phyloP scores from a whole-genome alignment of 305 asterid genomes.

The Solanum chacoense region DNA sequence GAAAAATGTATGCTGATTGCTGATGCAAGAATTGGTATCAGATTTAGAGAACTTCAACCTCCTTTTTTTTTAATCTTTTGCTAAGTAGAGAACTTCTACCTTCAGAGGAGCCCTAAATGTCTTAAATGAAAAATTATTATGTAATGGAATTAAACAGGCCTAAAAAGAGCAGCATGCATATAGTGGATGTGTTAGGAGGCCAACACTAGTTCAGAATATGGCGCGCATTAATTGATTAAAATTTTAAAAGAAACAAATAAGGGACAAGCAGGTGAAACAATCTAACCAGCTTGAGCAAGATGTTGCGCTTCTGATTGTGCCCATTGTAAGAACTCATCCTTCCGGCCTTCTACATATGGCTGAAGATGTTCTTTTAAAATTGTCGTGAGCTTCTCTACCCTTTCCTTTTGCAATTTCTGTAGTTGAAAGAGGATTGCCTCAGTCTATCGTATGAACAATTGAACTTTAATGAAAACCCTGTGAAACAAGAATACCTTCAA shows the following conservation, averaged over 20 bases:
- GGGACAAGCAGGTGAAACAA: background rate
- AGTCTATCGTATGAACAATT: background rate
- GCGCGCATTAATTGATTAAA: background rate
- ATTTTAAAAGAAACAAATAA: background rate
- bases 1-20: background rate
- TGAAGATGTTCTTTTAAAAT: constrained; percentile 50
- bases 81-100: background rate
- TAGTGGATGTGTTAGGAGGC: background rate
- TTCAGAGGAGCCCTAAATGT: background rate
- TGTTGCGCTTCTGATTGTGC: constrained; percentile 53
- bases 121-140: background rate
- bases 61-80: background rate
- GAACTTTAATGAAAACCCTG: background rate
- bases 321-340: constrained; percentile 45
- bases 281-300: constrained; percentile 66
- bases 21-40: background rate
- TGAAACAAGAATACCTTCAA: constrained; percentile 40
- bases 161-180: background rate
- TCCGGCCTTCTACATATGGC: constrained; percentile 53
- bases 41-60: background rate
- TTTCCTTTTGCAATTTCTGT: constrained; percentile 65
- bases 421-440: constrained; percentile 7
- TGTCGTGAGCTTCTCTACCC: constrained; percentile 55
- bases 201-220: background rate
- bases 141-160: background rate